A percentile compares a stretch with the other conserved stretches of the same genome.
Conservation (phyloP, 352 stramenopile genomes). For the Pythium myriotylum region DNA sequence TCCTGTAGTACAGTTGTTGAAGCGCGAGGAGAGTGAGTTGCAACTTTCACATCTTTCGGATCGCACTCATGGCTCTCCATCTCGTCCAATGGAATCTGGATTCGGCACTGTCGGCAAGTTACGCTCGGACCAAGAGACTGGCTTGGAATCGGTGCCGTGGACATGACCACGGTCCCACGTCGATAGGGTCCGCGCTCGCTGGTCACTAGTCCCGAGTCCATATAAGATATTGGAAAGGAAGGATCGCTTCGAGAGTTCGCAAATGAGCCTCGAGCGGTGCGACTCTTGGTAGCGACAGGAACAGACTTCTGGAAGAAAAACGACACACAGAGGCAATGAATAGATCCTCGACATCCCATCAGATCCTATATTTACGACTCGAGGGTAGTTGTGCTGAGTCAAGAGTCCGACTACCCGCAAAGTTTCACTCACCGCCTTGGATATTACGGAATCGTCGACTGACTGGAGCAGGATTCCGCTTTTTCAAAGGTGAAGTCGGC, state of each 20-base stretch:
- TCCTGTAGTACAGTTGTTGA: slow-evolving; percentile 7
- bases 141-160: neutral
- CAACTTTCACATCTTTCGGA: slow-evolving; percentile 24
- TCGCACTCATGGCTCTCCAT: slow-evolving; percentile 71
- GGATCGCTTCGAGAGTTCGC: too few species aligned
- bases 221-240: slow-evolving; percentile 5
- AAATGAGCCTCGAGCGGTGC: neutral
- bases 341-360: neutral
- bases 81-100: slow-evolving; percentile 52
- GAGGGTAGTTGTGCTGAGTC: neutral
- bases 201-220: slow-evolving; percentile 60
- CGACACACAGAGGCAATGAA: neutral
- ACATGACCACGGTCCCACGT: slow-evolving; percentile 13
- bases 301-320: neutral
- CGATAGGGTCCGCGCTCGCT: slow-evolving; percentile 36
- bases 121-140: slow-evolving; percentile 32
- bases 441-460: too few species aligned
- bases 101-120: slow-evolving; percentile 56
- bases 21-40: slow-evolving; percentile 14
- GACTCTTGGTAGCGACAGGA: slow-evolving; percentile 14
- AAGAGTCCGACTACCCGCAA: too few species aligned
- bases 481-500: neutral
- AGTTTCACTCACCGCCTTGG: neutral
- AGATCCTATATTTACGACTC: slow-evolving; percentile 1
- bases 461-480: too few species aligned